These are phyloP conservation scores for Ordospora colligata DNA, from an alignment of 371 early-diverging fungal species.

Conservation along the genomic window DNA sequence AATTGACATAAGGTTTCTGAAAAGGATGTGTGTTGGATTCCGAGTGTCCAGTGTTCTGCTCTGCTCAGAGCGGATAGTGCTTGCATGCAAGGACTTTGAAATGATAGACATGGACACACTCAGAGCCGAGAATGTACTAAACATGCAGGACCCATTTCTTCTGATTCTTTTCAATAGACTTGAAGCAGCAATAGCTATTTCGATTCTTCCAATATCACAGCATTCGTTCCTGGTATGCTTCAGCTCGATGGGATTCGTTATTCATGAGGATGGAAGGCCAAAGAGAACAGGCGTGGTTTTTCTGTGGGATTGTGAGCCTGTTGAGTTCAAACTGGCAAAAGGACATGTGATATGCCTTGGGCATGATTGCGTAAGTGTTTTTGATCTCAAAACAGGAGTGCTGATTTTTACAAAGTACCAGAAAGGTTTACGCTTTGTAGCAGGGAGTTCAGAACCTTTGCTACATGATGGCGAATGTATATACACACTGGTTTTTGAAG, in stretches of 20 bases:
- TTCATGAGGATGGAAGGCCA: slow-evolving; percentile 51
- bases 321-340: slow-evolving; percentile 30
- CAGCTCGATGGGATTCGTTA: slow-evolving; percentile 53
- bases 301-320: slow-evolving; percentile 47
- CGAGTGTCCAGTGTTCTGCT: slow-evolving; percentile 46
- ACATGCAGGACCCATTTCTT: slow-evolving; percentile 49
- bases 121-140: slow-evolving; percentile 58
- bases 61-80: slow-evolving; percentile 45
- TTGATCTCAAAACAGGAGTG: slow-evolving; percentile 21
- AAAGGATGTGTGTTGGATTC: slow-evolving; percentile 57
- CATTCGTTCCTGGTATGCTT: slow-evolving; percentile 53
- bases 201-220: slow-evolving; percentile 43
- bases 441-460: not conserved
- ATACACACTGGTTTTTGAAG: not conserved
- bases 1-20: slow-evolving; percentile 22
- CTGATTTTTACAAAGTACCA: slow-evolving; percentile 9
- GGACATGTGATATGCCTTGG: slow-evolving; percentile 15
- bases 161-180: slow-evolving; percentile 20
- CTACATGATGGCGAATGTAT: slow-evolving; percentile 12
- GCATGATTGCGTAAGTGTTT: slow-evolving; percentile 10
- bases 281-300: slow-evolving; percentile 45
- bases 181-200: slow-evolving; percentile 24
- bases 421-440: slow-evolving; percentile 20
- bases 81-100: slow-evolving; percentile 61
- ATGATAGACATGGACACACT: slow-evolving; percentile 59